Evolutionary conservation across 2,329 filamentous ascomycete species (phyloP), one percentile per base, ranked within the genome.

Genomic region (Zymoseptoria crescenta): DNA sequence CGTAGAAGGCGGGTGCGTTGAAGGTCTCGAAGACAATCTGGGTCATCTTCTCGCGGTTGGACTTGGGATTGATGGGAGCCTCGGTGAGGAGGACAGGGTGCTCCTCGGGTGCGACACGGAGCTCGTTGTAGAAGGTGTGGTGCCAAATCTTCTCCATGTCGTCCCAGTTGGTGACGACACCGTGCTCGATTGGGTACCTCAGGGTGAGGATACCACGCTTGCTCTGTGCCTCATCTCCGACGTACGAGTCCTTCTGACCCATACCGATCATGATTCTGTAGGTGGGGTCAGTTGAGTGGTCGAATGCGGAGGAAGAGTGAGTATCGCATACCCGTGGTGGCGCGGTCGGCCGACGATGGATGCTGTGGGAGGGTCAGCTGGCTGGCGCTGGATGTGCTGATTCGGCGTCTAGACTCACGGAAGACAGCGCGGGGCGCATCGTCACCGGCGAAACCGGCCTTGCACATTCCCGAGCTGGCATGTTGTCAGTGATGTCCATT

Each of bases 71-170:
- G 88, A 99, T 97, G 72, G 94, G 94, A 73, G 94, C 94, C 85
- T 99, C 94, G 73, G 94, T 99, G 79, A 99, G 86, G 77, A 99
- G 87, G 77, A 97, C 92, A 74, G 94, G 94, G 87, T 99, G 94
- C 88, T 99, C 94, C 86, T 99, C 94, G 73, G 94, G 94, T 74
- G 94, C 94, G 69, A 99, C 94, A 93, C 94, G 93, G 76, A 99
- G 86, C 86, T 99, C 94, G 83, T 99, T 99, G 90, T 97, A 99
- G 87, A 99, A 99, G 77, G 94, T 97, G 90, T 99, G 94, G 81
- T 99, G 94, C 94, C 94, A 99, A 74, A 99, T 97, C 88, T 97
- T 97, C 86, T 97, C 94, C 94, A 97, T 97, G 81, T 97, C 94
- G 80, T 99, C 94, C 94, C 94, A 99, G 90, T 97, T 97, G 83